Evolutionary conservation across 2,329 filamentous ascomycete genomes (phyloP), one percentile per base, ranked within the genome.

Genomic region (Cordyceps fumosorosea): DNA sequence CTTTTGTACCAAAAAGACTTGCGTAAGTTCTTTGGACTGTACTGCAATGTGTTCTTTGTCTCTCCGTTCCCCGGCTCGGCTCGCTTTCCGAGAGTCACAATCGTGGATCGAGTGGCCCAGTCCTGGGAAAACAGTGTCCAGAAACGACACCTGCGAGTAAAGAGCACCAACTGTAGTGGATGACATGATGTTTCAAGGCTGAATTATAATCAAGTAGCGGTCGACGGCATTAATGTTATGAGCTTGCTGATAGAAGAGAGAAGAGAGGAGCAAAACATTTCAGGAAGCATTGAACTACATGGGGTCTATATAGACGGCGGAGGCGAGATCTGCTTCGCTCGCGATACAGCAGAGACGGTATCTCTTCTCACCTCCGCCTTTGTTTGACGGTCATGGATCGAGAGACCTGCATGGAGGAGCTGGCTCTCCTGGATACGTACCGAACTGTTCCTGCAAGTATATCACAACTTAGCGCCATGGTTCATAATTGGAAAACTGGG

Each of bases 1-100:
- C 51, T 44, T 32, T 63, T 63, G 29, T 64, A 64, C 34, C 59
- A 64, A 37, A 67, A 67, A n/a, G 16, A 51, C 42, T 58, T 58
- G 18, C 12, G 26, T 24, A 50, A 40, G 20, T 58, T 58, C 44
- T 32, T 29, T 37, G 45, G 45, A 7, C 29, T 58, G 34, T 48
- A 58, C 20, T 58, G 14, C n/a, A 58, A 58, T 51, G 16, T 40
- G 8, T 58, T 58, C 45, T 58, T 58, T 22, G 26, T 51, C 29
- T 26, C 32, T 50, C 45, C 45, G 26, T 32, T 32, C 29, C 26
- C 6, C 12, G 16, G 22, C 29, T 50, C 34, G 29, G 57, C 22
- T 54, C n/a, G n/a, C n/a, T n/a, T n/a, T n/a, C n/a, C n/a, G n/a
- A n/a, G n/a, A n/a, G n/a, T n/a, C n/a, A n/a, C n/a, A n/a, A n/a